These are phyloP conservation scores for Wallacemonas sp. DNA, from an alignment of 208 protist species.

Conservation along the genomic window DNA sequence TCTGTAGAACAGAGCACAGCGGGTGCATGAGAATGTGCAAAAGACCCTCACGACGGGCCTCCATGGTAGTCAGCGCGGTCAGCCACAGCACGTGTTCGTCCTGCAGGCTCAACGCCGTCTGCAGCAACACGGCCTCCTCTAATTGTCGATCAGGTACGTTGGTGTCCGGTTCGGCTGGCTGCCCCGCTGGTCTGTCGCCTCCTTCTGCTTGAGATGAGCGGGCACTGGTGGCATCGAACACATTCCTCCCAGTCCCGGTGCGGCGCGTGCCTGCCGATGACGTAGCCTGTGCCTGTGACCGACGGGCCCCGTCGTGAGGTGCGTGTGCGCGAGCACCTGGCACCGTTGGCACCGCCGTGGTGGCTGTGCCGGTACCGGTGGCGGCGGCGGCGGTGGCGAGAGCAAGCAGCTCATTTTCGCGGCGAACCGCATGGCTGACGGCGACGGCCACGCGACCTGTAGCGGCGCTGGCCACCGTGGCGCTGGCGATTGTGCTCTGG, in stretches of 20 bases:
- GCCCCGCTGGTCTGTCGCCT: not conserved
- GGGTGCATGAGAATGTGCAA: slow-evolving; percentile 63
- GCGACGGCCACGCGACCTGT: not conserved
- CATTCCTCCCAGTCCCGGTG: not conserved
- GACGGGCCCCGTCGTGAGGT: slow-evolving; percentile 10
- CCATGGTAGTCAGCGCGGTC: slow-evolving; percentile 70
- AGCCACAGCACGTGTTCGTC: slow-evolving; percentile 69
- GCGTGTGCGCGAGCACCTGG: too few relatives aligned
- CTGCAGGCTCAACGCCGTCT: slow-evolving; percentile 53
- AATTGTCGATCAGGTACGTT: not conserved
- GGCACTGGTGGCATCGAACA: not conserved
- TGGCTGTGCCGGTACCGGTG: too few relatives aligned
- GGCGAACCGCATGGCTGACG: slow-evolving; percentile 11
- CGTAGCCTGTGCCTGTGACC: too few relatives aligned
- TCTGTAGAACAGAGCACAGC: slow-evolving; percentile 43
- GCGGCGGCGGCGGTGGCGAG: too few relatives aligned
- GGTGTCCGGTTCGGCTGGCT: slow-evolving; percentile 3
- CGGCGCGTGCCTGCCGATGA: too few relatives aligned
- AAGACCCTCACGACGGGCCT: slow-evolving; percentile 73
- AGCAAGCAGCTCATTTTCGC: slow-evolving; percentile 34
- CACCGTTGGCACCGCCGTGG: too few relatives aligned
- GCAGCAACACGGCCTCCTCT: slow-evolving; percentile 27
- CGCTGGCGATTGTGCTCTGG: not conserved
- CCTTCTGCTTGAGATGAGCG: not conserved
- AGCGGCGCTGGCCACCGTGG: not conserved